phyloP scores from a whole-genome alignment of 805 yeast genomes.

The Kodamaea leandrae region DNA sequence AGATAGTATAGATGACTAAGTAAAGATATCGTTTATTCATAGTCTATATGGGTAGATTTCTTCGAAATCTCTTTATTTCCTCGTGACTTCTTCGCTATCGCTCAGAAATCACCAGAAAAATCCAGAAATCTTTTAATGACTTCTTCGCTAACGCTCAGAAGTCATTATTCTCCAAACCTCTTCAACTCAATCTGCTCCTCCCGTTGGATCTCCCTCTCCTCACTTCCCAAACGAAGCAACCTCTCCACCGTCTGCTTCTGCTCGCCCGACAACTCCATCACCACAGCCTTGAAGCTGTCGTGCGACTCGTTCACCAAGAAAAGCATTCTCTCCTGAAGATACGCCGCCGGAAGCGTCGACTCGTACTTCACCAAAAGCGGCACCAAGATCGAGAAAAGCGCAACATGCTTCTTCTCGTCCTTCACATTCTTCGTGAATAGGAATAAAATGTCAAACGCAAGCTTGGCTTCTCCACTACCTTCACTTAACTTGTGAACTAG shows the following conservation, averaged over 20 bases:
- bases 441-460: constrained; percentile 49
- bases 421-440: constrained; percentile 31
- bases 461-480: constrained; percentile 17
- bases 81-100: too few relatives aligned
- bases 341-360: constrained; percentile 28
- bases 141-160: neutral
- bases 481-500: constrained; percentile 32
- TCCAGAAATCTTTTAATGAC: too few relatives aligned
- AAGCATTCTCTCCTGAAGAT: constrained; percentile 47
- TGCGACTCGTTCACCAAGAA: constrained; percentile 46
- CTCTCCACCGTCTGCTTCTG: constrained; percentile 45
- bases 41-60: too few relatives aligned
- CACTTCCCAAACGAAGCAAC: constrained; percentile 34
- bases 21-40: too few relatives aligned
- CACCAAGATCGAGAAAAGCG: constrained; percentile 32
- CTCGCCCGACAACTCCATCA: constrained; percentile 35
- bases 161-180: constrained; percentile 36
- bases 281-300: constrained; percentile 46
- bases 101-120: too few relatives aligned
- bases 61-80: too few relatives aligned
- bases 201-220: constrained; percentile 14
- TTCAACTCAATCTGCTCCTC: constrained; percentile 46
- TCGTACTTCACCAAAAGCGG: constrained; percentile 35
- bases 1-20: too few relatives aligned
- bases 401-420: constrained; percentile 28